Evolutionary conservation across 345 rosid species (phyloP).

Genomic region (Melastoma malabathricum): DNA sequence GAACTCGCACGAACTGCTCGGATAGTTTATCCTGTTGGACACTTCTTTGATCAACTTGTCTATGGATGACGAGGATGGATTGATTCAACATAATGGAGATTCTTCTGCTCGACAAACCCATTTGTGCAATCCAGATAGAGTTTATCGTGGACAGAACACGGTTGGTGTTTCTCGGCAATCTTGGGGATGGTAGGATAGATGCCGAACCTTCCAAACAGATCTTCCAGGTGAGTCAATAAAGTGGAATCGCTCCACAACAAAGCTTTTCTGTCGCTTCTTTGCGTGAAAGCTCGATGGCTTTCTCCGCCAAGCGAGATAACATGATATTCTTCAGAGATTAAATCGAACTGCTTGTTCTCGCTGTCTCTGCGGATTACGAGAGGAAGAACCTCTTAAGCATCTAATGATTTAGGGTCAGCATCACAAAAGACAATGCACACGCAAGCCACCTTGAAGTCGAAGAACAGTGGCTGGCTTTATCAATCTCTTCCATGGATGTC

Average conservation of each 20-base stretch:
- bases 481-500: too few species aligned
- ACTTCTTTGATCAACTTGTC: constrained; percentile 50
- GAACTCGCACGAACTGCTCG: constrained; percentile 26
- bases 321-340: constrained; percentile 9
- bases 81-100: constrained; percentile 8
- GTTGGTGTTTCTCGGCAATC: constrained; percentile 4
- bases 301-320: constrained; percentile 1
- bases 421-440: too few species aligned
- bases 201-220: constrained; percentile 28
- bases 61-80: constrained; percentile 20
- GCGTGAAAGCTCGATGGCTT: constrained; percentile 7
- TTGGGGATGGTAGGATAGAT: constrained; percentile 10
- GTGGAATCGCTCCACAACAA: constrained; percentile 32
- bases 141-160: constrained; percentile 13
- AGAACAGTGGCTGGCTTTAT: too few species aligned
- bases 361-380: neutral
- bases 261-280: constrained; percentile 16
- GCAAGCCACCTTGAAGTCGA: too few species aligned
- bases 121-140: constrained; percentile 52
- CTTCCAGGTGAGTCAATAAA: constrained; percentile 35
- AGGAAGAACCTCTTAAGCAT: too few species aligned
- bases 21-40: constrained; percentile 28
- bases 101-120: constrained; percentile 39
- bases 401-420: too few species aligned
- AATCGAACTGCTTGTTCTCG: neutral